Percentiles rank a stretch among this genome's conserved stretches.
Conservation (phyloP, 306 rosid genomes). For the Dalbergia oliveri region DNA sequence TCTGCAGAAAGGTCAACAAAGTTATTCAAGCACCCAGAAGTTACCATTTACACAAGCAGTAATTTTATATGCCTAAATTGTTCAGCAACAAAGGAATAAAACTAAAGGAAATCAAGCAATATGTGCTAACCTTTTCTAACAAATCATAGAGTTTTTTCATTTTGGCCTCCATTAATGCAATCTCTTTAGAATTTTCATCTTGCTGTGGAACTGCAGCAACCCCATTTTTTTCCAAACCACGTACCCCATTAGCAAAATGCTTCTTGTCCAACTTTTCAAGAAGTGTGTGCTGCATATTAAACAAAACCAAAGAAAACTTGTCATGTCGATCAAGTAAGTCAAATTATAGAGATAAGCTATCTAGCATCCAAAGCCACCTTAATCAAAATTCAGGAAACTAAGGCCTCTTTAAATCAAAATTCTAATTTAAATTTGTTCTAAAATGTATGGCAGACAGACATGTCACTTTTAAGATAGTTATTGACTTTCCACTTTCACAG, state of each 20-base stretch:
- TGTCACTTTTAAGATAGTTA: no score
- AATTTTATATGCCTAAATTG: conserved; percentile 12
- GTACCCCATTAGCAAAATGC: conserved; percentile 82
- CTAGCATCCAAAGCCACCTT: conserved; percentile 19
- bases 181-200: conserved; percentile 72
- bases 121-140: conserved; percentile 73
- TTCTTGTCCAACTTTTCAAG: conserved; percentile 89
- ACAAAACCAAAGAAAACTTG: conserved; percentile 35
- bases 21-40: conserved; percentile 17
- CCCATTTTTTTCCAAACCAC: conserved; percentile 62
- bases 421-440: conserved; percentile 10
- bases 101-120: conserved; percentile 30
- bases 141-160: conserved; percentile 71
- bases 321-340: not conserved
- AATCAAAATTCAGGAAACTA: conserved; percentile 38
- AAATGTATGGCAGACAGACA: no score
- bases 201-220: conserved; percentile 58
- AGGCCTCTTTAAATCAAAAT: conserved; percentile 32
- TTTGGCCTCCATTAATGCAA: conserved; percentile 83
- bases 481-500: not conserved
- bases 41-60: not conserved
- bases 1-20: conserved; percentile 60
- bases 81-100: conserved; percentile 29
- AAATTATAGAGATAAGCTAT: not conserved
- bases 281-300: conserved; percentile 74